Evolutionary conservation across 495 filamentous ascomycete species (phyloP).

Genomic region (Physcia stellaris): DNA sequence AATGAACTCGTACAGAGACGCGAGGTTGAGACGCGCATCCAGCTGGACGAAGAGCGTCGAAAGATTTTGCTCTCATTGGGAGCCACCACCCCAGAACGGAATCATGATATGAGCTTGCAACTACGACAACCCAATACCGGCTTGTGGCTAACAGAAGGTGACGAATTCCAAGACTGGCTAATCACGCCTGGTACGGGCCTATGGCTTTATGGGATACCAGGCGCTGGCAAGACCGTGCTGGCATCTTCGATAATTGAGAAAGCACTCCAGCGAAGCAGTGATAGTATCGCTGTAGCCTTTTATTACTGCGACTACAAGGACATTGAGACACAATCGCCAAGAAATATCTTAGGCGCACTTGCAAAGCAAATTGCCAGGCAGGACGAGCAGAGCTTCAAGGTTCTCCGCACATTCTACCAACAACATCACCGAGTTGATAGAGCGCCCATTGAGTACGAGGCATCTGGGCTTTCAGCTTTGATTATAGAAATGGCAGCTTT

Average conservation of each 20-base stretch:
- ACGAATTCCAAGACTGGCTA: slow-evolving; percentile 20
- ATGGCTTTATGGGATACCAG: slow-evolving; percentile 28
- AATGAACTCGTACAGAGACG: slow-evolving; percentile 4
- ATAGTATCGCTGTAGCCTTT: slow-evolving; percentile 18
- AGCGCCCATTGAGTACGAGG: background rate
- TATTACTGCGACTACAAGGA: slow-evolving; percentile 31
- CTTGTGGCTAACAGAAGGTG: slow-evolving; percentile 21
- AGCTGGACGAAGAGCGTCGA: slow-evolving; percentile 11
- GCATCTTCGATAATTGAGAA: slow-evolving; percentile 14
- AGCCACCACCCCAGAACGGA: slow-evolving; percentile 12
- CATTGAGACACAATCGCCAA: slow-evolving; percentile 12
- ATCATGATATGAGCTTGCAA: slow-evolving; percentile 17
- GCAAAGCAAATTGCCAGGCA: slow-evolving; percentile 22
- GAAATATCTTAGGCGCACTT: slow-evolving; percentile 21
- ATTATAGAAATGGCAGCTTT: slow-evolving; percentile 12
- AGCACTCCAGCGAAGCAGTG: slow-evolving; percentile 1
- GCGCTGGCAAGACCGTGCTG: slow-evolving; percentile 29
- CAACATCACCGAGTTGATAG: slow-evolving; percentile 6
- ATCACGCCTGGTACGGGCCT: slow-evolving; percentile 11
- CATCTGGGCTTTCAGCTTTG: slow-evolving; percentile 6
- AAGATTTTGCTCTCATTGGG: slow-evolving; percentile 19
- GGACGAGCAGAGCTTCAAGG: slow-evolving; percentile 18
- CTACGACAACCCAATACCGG: slow-evolving; percentile 23
- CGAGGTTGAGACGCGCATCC: slow-evolving; percentile 12
- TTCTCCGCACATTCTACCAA: slow-evolving; percentile 15